Percentiles rank a stretch among this genome's conserved stretches.
Evolutionary conservation across 1,284 basidiomycete species (phyloP).

Genomic region (Flammula alnicola): DNA sequence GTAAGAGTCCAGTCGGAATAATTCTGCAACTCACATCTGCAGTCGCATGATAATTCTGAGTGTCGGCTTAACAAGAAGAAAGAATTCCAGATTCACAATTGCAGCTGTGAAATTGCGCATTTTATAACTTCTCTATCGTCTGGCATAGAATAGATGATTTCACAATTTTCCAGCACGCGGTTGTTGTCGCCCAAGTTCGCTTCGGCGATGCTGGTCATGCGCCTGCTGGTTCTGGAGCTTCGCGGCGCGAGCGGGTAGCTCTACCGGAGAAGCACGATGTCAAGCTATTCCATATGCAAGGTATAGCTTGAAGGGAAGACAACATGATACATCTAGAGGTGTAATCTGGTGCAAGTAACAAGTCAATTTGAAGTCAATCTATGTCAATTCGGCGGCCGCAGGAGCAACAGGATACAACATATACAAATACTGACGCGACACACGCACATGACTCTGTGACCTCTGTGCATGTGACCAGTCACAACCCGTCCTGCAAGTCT

Average conservation of each 20-base stretch:
- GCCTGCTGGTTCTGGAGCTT: not conserved
- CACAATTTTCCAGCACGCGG: not conserved
- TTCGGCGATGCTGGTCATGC: not conserved
- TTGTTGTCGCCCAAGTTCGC: not conserved
- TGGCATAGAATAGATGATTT: not conserved
- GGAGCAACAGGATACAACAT: too few species aligned
- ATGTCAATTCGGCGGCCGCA: too few species aligned
- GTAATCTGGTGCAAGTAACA: too few species aligned
- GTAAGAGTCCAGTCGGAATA: not conserved
- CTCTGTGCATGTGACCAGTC: too few species aligned
- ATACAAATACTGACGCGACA: too few species aligned
- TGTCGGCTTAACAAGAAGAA: not conserved
- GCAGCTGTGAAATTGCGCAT: not conserved
- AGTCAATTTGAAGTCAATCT: too few species aligned
- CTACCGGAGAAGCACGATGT: not conserved
- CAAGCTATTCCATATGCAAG: not conserved
- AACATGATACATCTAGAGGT: too few species aligned
- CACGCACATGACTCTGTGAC: too few species aligned
- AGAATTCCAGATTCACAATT: too few species aligned
- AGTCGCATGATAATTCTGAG: not conserved
- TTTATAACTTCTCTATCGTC: not conserved
- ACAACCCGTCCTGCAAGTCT: too few species aligned
- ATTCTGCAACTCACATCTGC: not conserved
- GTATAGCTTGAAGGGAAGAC: too few species aligned
- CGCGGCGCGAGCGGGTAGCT: not conserved